phyloP scores from a whole-genome alignment of 202 grass and related monocot species.

The Schoenoplectus triqueter region DNA sequence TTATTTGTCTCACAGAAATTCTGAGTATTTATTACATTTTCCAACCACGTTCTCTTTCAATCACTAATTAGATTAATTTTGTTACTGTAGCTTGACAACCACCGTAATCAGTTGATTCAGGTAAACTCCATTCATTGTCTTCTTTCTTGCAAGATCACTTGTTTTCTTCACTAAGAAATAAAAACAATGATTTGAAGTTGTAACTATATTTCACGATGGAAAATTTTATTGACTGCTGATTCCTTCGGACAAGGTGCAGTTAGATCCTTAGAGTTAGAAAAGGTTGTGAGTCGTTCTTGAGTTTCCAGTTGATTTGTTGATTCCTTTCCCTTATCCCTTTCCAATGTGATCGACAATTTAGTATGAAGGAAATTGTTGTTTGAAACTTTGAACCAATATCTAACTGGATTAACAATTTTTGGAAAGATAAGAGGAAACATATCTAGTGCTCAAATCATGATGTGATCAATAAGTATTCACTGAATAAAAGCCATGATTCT shows the following conservation, averaged over 20 bases:
- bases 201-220: background rate
- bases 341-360: background rate
- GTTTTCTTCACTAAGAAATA: background rate
- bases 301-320: background rate
- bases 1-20: slow-evolving; percentile 35
- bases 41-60: slow-evolving; percentile 18
- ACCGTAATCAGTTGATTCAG: slow-evolving; percentile 99
- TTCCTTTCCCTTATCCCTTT: background rate
- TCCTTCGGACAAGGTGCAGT: background rate
- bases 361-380: slow-evolving; percentile 9
- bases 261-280: background rate
- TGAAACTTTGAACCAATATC: background rate
- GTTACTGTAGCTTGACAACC: slow-evolving; percentile 78
- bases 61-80: slow-evolving; percentile 23
- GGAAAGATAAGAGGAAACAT: background rate
- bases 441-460: background rate
- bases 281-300: background rate
- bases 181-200: background rate
- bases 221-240: background rate
- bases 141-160: background rate
- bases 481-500: background rate
- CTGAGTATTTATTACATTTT: slow-evolving; percentile 31
- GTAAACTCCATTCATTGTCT: slow-evolving; percentile 42
- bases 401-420: background rate
- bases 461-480: slow-evolving; percentile 11